Base-by-base conservation (phyloP, 1,139 yeast genomes). In the Saccharomycopsis hybrid region DNA sequence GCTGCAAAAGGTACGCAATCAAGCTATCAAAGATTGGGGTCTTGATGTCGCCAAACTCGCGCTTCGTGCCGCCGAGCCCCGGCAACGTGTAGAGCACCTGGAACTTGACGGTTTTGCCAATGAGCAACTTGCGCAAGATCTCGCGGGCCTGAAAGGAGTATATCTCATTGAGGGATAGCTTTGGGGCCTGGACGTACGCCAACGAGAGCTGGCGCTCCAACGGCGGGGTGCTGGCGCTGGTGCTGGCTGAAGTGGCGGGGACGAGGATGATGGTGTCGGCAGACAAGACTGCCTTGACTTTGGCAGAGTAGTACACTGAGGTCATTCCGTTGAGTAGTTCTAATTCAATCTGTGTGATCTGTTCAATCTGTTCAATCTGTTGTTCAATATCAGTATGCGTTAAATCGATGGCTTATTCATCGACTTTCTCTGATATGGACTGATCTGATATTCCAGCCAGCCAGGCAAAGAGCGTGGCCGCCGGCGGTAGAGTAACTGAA, bases 191-290 rank as follows among this genome's bases (percentile, higher is more conserved):
- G 43, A 85, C 77, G 58, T 77, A 74, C 5, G 86, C 83, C 57
- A 85, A 74, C 2, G 88, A 75, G 52, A 85, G 68, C 39, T 74
- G 63, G 58, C 86, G 71, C 64, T 85, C 94, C 39, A 80, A 77
- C 4, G 64, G 59, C 5, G 51, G 39, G 18, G 33, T 32, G 2
- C 41, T 5, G 4, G 48, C 49, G 25, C 46, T 46, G 46, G 58
- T 59, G 42, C 59, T 58, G 18, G 62, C 58, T n/a, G n/a, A n/a
- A 43, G 58, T 58, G 9, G 62, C 59, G 1, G 88, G 85, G n/a
- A 74, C 72, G 56, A 85, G 73, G 41, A 83, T 76, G 45, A 85
- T 61, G n/a, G 90, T 80, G 66, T 85, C 94, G 3, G 86, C 89
- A 47, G 87, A 82, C 43, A 82, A 64, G 29, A 85, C 87, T 48